Evolutionary conservation across 805 yeast species (phyloP).

Genomic region (Candida fluviatilis): DNA sequence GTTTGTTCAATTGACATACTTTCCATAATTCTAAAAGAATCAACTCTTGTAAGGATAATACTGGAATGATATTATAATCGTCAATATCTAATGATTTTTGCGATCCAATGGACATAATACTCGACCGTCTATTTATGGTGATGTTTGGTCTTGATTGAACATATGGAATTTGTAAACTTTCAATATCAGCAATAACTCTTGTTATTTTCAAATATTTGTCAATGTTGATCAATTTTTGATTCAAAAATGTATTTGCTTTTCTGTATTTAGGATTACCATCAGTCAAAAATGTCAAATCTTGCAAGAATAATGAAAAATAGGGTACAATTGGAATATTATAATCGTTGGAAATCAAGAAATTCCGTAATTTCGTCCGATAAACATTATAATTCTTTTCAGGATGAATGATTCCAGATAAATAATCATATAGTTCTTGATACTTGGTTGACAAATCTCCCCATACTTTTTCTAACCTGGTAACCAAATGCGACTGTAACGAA

Average conservation of each 20-base stretch:
- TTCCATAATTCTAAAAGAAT: conserved; percentile 68
- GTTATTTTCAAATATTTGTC: conserved; percentile 71
- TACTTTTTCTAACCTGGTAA: conserved; percentile 56
- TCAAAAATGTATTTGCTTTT: conserved; percentile 52
- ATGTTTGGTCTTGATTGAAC: conserved; percentile 13
- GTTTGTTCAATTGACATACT: conserved; percentile 53
- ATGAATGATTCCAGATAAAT: conserved; percentile 63
- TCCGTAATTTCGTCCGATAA: conserved; percentile 59
- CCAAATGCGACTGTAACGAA: conserved; percentile 65
- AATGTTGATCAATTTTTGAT: conserved; percentile 61
- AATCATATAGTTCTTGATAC: conserved; percentile 58
- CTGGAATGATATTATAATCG: conserved; percentile 38
- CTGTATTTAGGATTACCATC: conserved; percentile 77
- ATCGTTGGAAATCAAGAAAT: conserved; percentile 47
- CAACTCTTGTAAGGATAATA: conserved; percentile 50
- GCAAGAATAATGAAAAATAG: conserved; percentile 67
- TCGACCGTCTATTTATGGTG: not conserved
- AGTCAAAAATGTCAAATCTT: conserved; percentile 74
- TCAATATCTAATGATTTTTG: conserved; percentile 13
- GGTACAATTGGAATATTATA: conserved; percentile 67
- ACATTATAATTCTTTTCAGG: conserved; percentile 71
- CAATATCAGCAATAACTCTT: conserved; percentile 61
- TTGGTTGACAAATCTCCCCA: conserved; percentile 60
- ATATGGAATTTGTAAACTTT: conserved; percentile 64
- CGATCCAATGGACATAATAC: conserved; percentile 1